Evolutionary conservation across 2,329 filamentous ascomycete genomes (phyloP), one percentile per base, ranked within the genome.

Genomic region (Phaeomoniella chlamydospora): DNA sequence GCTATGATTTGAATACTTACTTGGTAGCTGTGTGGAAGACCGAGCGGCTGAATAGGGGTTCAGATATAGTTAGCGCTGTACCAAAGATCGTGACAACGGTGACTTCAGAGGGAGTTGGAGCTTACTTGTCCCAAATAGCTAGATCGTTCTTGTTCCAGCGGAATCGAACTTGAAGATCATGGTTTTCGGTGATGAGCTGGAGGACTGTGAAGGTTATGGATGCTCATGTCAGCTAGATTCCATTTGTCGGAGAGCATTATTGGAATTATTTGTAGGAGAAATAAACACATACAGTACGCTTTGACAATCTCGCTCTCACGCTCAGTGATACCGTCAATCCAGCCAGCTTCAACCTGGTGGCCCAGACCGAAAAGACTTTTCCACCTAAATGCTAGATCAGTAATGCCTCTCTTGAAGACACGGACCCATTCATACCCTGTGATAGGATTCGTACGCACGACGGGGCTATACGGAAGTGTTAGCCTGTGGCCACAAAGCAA

Each of bases 11-110:
- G n/a, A 29, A 29, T 10, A 10, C 22, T 10, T 29, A 29, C 22
- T 60, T 61, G 0, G 67, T 74, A 0, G 68, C 69, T 2, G 64
- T 61, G 42, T 74, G 70, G 44, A 66, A 73, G 1, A 65, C 65
- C n/a, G 59, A 65, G 5, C 69, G 56, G 43, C 22, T 29, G 22
- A 10, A 10, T 29, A 13, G 10, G 13, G 22, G 13, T 10, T 10
- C 13, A 29, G 22, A 13, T 10, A 10, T 10, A 10, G 22, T 29
- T 13, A 29, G 22, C 22, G 13, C 10, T 29, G 10, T 13, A 29
- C 13, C 10, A 29, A 10, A 10, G 10, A 10, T 10, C 22, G 13
- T 13, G 13, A 29, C 10, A 13, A 29, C 22, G 10, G 10, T 10
- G 22, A 13, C 10, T 29, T 10, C 10, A 29, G 22, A 10, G 10